Evolutionary conservation across 805 yeast species (phyloP).

Genomic region (Sugiyamaella mastotermitis): DNA sequence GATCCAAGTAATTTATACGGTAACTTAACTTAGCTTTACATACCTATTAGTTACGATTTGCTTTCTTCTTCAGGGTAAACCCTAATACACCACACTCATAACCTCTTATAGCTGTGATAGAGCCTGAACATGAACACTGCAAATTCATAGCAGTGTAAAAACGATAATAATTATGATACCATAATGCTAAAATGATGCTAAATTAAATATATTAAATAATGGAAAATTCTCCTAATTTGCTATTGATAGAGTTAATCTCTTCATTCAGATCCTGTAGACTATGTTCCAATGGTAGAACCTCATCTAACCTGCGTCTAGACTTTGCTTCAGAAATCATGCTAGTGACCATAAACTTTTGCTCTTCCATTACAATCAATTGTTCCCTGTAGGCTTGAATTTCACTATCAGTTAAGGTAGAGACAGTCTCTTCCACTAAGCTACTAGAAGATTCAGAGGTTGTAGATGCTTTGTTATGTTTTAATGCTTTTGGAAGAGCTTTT

Average conservation of each 20-base stretch:
- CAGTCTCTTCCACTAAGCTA: not conserved
- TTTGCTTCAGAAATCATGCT: slow-evolving; percentile 58
- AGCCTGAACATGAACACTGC: too few relatives aligned
- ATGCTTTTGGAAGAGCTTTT: slow-evolving; percentile 49
- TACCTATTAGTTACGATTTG: too few relatives aligned
- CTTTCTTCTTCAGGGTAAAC: too few relatives aligned
- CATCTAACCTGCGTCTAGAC: slow-evolving; percentile 70
- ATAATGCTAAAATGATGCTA: too few relatives aligned
- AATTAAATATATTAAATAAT: too few relatives aligned
- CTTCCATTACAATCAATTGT: slow-evolving; percentile 78
- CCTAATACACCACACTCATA: too few relatives aligned
- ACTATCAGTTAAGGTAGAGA: slow-evolving; percentile 4
- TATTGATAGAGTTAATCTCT: slow-evolving; percentile 35
- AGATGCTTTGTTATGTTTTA: slow-evolving; percentile 22
- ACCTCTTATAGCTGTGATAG: too few relatives aligned
- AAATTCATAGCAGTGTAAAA: too few relatives aligned
- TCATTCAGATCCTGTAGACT: slow-evolving; percentile 52
- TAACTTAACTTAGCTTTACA: too few relatives aligned
- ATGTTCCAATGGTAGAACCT: slow-evolving; percentile 50
- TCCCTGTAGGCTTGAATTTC: slow-evolving; percentile 49
- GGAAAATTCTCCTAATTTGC: slow-evolving; percentile 58
- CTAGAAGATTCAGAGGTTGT: not conserved
- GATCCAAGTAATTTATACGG: too few relatives aligned
- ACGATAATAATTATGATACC: too few relatives aligned
- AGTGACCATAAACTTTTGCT: slow-evolving; percentile 69